These are phyloP conservation scores for Colletotrichum cuscutae DNA, from an alignment of 2,329 filamentous ascomycete genomes.

Conservation along the genomic window DNA sequence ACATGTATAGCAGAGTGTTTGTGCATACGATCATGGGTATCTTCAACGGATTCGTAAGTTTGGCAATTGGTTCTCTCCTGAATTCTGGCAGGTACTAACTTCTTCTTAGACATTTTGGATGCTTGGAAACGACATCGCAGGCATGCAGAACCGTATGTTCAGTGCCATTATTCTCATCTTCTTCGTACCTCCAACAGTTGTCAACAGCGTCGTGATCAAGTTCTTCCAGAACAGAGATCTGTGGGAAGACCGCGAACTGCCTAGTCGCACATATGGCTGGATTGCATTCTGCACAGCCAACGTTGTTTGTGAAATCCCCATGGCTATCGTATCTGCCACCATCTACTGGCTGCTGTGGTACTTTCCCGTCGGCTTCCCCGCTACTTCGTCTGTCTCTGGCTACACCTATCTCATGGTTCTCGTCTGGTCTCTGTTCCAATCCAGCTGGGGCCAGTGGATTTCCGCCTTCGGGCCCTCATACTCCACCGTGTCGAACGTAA, in stretches of 20 bases:
- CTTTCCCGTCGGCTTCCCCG: slow-evolving; percentile 77
- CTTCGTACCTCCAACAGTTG: slow-evolving; percentile 74
- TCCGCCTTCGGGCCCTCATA: slow-evolving; percentile 83
- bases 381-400: slow-evolving; percentile 71
- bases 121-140: slow-evolving; percentile 71
- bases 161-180: slow-evolving; percentile 71
- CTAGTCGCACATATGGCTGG: slow-evolving; percentile 82
- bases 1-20: slow-evolving; percentile 82
- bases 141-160: slow-evolving; percentile 84
- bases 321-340: slow-evolving; percentile 70
- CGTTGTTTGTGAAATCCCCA: slow-evolving; percentile 78
- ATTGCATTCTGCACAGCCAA: slow-evolving; percentile 80
- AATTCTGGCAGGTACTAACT: background rate
- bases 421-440: slow-evolving; percentile 81
- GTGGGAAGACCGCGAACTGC: slow-evolving; percentile 79
- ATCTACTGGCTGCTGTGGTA: slow-evolving; percentile 84
- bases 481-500: slow-evolving; percentile 78
- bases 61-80: fast-evolving
- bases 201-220: slow-evolving; percentile 81
- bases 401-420: slow-evolving; percentile 84
- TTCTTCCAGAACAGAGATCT: slow-evolving; percentile 79
- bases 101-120: slow-evolving; percentile 74
- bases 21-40: slow-evolving; percentile 76
- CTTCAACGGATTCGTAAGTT: slow-evolving; percentile 71
- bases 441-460: slow-evolving; percentile 85